Evolutionary conservation across 2,329 filamentous ascomycete genomes (phyloP).

Genomic region (Didymella lethalis): DNA sequence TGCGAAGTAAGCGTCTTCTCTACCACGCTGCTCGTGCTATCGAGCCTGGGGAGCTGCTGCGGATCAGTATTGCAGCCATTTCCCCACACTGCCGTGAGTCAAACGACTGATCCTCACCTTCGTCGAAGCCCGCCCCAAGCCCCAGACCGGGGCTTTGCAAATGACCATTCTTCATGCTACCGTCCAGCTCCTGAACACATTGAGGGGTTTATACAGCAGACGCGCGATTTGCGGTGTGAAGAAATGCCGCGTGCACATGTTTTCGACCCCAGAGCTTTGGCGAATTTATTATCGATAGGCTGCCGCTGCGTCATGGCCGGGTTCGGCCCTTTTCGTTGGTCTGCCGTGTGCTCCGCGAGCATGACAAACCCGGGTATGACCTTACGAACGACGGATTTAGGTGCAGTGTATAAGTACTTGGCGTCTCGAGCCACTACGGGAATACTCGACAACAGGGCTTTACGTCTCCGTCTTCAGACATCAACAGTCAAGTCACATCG

Average conservation of each 20-base stretch:
- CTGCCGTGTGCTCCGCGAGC: not conserved
- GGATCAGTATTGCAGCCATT: slow-evolving; percentile 19
- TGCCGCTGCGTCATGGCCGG: slow-evolving; percentile 26
- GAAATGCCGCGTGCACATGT: slow-evolving; percentile 20
- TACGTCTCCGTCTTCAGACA: too few species aligned
- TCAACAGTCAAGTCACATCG: not conserved
- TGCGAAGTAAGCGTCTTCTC: slow-evolving; percentile 11
- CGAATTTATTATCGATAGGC: slow-evolving; percentile 30
- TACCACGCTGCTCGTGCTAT: slow-evolving; percentile 27
- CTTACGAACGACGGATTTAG: slow-evolving; percentile 10
- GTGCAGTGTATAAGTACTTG: slow-evolving; percentile 8
- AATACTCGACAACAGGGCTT: not conserved
- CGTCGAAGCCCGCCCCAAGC: slow-evolving; percentile 39
- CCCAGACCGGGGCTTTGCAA: slow-evolving; percentile 46
- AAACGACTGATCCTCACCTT: slow-evolving; percentile 26
- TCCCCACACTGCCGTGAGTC: slow-evolving; percentile 20
- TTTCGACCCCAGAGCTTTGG: slow-evolving; percentile 17
- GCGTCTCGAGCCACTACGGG: not conserved
- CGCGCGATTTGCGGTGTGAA: slow-evolving; percentile 17
- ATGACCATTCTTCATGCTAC: slow-evolving; percentile 52
- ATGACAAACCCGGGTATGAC: slow-evolving; percentile 21
- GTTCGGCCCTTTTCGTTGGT: slow-evolving; percentile 5
- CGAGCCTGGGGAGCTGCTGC: slow-evolving; percentile 31
- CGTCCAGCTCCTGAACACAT: slow-evolving; percentile 25
- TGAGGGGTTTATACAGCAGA: slow-evolving; percentile 4